Evolutionary conservation across 768 basidiomycete species (phyloP), one percentile per base, ranked within the genome.

Genomic region (Agrocybe pediades): DNA sequence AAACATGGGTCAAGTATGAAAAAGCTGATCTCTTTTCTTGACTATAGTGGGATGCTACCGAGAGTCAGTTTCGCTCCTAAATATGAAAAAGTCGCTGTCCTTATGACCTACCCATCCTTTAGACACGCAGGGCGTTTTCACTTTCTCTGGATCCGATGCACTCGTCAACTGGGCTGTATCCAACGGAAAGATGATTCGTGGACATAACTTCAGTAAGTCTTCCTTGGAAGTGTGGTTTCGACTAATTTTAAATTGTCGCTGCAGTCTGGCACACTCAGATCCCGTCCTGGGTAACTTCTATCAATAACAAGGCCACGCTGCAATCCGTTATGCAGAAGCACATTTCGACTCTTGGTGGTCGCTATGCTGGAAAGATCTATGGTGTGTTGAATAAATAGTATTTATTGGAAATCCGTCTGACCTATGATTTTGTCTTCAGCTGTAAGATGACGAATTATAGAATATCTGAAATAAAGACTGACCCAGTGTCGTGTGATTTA

Each of bases 301-400:
- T 76, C 52, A 65, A 53, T 40, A 71, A 77, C 53, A 68, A 65
- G 53, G 51, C 61, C 4, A 77, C 76, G 4, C 40, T 74, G 74
- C 75, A 71, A 11, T 68, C 68, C 0, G 75, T 78, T 56, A 72
- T 79, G 54, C 68, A 79, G 59, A 76, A 74, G 54, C 80, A 81
- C 60, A 78, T 80, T 51, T 64, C 71, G 9, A 76, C 68, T 46
- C 65, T 80, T 41, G 75, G 75, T 40, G 77, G 74, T 2, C 72
- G 72, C 23, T 81, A 76, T 62, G 74, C 70, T 49, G 79, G 80
- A 23, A 75, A 79, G 46, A 62, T 80, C 19, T 80, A 77, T 43
- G 71, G 71, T 67, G 55, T 52, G 66, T 56, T 25, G 23, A 42
- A 30, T 17, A 19, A 43, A 9, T n/a, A n/a, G 2, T 45, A 19